Percentiles rank a stretch among this genome's conserved stretches.
Evolutionary conservation across 257 asterid species (phyloP).

Genomic region (Thymus mandschuricus): DNA sequence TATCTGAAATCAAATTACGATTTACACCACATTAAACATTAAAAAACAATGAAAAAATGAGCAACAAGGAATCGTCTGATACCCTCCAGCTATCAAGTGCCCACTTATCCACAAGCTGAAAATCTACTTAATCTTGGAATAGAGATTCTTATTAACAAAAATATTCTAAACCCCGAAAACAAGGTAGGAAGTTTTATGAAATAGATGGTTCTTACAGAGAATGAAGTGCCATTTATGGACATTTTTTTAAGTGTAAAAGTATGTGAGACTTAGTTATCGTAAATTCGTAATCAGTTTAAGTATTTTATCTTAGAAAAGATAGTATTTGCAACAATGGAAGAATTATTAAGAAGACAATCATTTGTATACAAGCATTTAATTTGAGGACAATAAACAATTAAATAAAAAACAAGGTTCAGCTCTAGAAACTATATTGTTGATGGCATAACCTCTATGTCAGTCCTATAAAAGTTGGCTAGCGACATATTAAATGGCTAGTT

Average conservation of each 20-base stretch:
- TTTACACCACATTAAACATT: constrained; percentile 11
- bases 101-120: constrained; percentile 19
- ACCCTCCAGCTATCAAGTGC: constrained; percentile 13
- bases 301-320: neutral
- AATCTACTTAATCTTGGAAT: constrained; percentile 1
- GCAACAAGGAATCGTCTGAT: constrained; percentile 22
- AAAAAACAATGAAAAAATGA: constrained; percentile 16
- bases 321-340: neutral
- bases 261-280: neutral
- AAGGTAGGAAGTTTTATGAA: neutral
- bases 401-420: constrained; percentile 15
- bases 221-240: neutral
- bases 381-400: constrained; percentile 15
- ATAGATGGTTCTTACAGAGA: neutral
- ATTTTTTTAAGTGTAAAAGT: neutral
- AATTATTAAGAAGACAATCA: neutral
- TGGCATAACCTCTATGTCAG: constrained; percentile 19
- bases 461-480: constrained; percentile 18
- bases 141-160: neutral
- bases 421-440: constrained; percentile 22
- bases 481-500: constrained; percentile 13
- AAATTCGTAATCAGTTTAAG: neutral
- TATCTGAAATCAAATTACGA: constrained; percentile 51
- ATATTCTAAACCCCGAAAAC: neutral
- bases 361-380: neutral